Base-by-base conservation (phyloP, 1,284 basidiomycete species). In the Coniophora puteana region DNA sequence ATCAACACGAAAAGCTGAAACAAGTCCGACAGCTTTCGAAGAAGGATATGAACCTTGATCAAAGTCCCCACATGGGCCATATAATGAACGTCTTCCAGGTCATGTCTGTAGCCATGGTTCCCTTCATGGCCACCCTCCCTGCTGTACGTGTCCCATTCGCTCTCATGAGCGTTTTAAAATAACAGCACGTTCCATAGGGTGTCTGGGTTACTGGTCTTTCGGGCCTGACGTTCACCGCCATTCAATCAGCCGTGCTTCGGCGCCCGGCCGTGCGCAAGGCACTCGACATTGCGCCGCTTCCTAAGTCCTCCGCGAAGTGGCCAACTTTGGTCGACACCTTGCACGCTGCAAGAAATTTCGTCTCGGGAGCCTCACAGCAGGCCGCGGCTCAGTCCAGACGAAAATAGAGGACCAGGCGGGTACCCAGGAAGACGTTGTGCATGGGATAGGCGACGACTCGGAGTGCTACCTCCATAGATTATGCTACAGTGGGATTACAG, bases 81-180 rank as follows among this genome's bases (percentile, higher is more conserved):
- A 62, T 86, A 41, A 79, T 87, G 71, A 91, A 93, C 55, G 61
- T 70, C 36, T 73, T 95, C 55, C 76, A 86, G 3, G 55, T 83
- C 8, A 53, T 84, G 16, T 78, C 83, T 10, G 51, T 88, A 26
- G 50, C 71, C 17, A 69, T 78, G 22, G 62, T 89, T 23, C 77
- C 68, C 47, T 67, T 92, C 54, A 79, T 92, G 66, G 59, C 65
- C 14, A 58, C 61, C 40, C 73, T 89, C 49, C 74, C 78, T n/a
- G 57, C 68, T 2, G 80, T 82, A 57, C 49, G 73, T 59, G 6
- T 46, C 41, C 49, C 51, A 1, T 51, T 50, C 14, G 49, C 48
- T 39, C 41, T 35, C 44, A 17, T 37, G 27, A 6, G 25, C 13
- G 13, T 12, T 5, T 36, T 2, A 1, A 22, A 17, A 20, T 13